Conservation (phyloP, 2,329 filamentous ascomycete genomes). For the Fusarium xyrophilum region DNA sequence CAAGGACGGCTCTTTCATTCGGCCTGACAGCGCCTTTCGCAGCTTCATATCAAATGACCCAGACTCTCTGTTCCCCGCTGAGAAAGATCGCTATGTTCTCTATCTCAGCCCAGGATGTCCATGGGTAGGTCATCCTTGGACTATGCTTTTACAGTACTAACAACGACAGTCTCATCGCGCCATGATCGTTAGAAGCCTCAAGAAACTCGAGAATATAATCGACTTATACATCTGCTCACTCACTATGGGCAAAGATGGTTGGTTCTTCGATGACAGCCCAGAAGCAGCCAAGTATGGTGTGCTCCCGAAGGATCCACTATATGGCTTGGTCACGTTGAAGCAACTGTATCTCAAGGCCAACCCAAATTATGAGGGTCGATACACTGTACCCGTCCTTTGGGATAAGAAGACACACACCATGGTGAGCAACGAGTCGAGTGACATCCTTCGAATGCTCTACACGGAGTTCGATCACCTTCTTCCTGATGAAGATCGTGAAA, state of each 20-base stretch:
- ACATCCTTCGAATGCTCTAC: constrained; percentile 87
- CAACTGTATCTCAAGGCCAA: constrained; percentile 75
- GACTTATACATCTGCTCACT: constrained; percentile 72
- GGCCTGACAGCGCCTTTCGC: constrained; percentile 62
- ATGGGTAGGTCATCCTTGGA: constrained; percentile 55
- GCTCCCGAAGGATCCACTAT: constrained; percentile 65
- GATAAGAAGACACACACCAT: constrained; percentile 73
- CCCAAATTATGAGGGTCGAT: constrained; percentile 71
- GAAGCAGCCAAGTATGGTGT: constrained; percentile 40
- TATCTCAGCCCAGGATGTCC: constrained; percentile 68
- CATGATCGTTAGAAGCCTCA: constrained; percentile 74
- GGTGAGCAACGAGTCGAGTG: constrained; percentile 83
- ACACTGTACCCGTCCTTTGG: constrained; percentile 77
- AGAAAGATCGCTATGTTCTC: constrained; percentile 66
- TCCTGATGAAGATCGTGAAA: constrained; percentile 59
- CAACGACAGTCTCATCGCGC: constrained; percentile 70
- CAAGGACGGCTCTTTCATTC: constrained; percentile 58
- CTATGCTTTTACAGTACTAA: neutral
- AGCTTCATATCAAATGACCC: constrained; percentile 60
- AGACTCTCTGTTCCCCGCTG: constrained; percentile 61
- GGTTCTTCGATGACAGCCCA: constrained; percentile 59
- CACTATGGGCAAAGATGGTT: constrained; percentile 65
- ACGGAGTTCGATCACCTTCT: constrained; percentile 71
- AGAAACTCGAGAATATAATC: constrained; percentile 75
- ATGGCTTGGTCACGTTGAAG: constrained; percentile 70